A percentile compares a stretch with the other conserved stretches of the same genome.
Conservation (phyloP, 139 green algal genomes). For the Pleodorina starrii region DNA sequence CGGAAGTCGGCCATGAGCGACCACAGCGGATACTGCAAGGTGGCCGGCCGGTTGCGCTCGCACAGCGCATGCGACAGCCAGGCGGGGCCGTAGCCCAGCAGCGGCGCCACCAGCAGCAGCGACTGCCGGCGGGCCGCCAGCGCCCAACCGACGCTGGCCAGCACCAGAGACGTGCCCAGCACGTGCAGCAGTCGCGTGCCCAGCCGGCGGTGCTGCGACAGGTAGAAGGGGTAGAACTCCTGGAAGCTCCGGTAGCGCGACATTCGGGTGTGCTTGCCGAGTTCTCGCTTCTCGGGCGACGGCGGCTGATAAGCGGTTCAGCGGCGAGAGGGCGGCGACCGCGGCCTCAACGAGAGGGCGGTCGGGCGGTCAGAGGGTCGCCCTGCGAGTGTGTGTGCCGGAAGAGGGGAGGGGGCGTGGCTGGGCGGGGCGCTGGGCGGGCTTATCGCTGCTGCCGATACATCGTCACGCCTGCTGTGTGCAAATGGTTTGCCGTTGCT, state of each 20-base stretch:
- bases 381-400: no score
- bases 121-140: background rate
- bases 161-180: conserved; percentile 45
- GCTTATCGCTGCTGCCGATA: no score
- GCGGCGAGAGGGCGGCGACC: no score
- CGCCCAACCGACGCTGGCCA: conserved; percentile 11
- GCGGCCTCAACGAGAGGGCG: no score
- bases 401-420: no score
- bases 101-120: conserved; percentile 39
- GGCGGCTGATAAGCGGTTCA: no score
- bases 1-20: conserved; percentile 53
- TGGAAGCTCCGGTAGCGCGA: conserved; percentile 38
- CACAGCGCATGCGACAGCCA: conserved; percentile 54
- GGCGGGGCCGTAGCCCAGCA: conserved; percentile 50
- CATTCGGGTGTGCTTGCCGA: no score
- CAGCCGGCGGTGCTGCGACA: conserved; percentile 40
- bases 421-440: no score
- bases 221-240: conserved; percentile 66
- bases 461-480: no score
- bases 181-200: conserved; percentile 59
- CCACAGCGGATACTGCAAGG: conserved; percentile 62
- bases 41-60: conserved; percentile 61
- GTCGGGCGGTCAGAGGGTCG: no score
- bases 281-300: no score
- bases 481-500: no score